Conservation (phyloP, 768 basidiomycete genomes). For the Sporobolomyces roseus region DNA sequence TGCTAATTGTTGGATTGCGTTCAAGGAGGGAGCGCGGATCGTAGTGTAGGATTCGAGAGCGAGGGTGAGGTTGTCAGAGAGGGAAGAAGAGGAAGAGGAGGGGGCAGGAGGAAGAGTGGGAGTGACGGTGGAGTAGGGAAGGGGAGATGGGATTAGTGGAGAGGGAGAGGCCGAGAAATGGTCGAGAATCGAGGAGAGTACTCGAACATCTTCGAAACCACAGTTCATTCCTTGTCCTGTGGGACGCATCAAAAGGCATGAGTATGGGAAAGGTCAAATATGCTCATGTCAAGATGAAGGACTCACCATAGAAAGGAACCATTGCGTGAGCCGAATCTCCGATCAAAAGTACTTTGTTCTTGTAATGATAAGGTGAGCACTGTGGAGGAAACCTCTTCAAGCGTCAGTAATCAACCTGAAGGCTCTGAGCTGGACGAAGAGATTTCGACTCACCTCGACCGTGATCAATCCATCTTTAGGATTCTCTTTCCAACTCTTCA, state of each 20-base stretch:
- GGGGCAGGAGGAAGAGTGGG: background rate
- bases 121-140: slow-evolving; percentile 30
- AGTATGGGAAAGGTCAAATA: background rate
- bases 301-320: slow-evolving; percentile 80
- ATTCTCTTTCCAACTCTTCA: slow-evolving; percentile 74
- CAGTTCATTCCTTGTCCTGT: slow-evolving; percentile 88
- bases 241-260: no score
- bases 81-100: background rate
- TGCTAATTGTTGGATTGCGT: slow-evolving; percentile 85
- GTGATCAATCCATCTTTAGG: slow-evolving; percentile 85
- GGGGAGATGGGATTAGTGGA: slow-evolving; percentile 27
- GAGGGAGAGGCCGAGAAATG: slow-evolving; percentile 58
- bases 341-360: slow-evolving; percentile 77
- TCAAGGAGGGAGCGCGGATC: slow-evolving; percentile 76
- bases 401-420: background rate
- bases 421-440: background rate
- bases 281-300: background rate
- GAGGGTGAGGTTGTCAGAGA: slow-evolving; percentile 48
- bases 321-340: slow-evolving; percentile 96
- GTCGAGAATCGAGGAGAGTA: slow-evolving; percentile 70
- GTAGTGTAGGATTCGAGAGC: slow-evolving; percentile 76
- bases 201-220: slow-evolving; percentile 92
- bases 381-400: slow-evolving; percentile 46
- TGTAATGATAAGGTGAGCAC: slow-evolving; percentile 85
- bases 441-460: slow-evolving; percentile 65